Base-by-base conservation (phyloP, 306 rosid genomes). In the Dalbergia cochinchinensis region DNA sequence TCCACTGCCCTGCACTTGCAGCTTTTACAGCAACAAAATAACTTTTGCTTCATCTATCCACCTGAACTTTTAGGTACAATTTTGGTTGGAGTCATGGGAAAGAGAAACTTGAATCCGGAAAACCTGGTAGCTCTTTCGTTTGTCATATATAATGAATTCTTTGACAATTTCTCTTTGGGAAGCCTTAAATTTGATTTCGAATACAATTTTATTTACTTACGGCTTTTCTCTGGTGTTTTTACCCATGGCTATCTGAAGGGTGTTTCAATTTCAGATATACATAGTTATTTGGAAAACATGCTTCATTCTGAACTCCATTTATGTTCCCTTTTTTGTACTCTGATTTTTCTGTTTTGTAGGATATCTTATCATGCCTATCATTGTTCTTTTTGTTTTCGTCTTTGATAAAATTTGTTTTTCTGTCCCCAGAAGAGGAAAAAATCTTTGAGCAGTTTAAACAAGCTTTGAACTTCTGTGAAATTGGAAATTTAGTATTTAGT, bases 51-150 rank as follows among this genome's bases (percentile, higher is more conserved):
- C 63, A 76, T 68, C 80, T 82, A 39, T 60, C 57, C 66, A 33
- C 68, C 81, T 80, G 65, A 71, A 81, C 78, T 77, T 69, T 55
- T 72, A 92, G 99, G 90, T 95, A 95, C 87, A 92, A 93, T 84
- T 89, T 91, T 86, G 99, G 99, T 71, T 95, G 99, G 99, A 95
- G 98, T 84, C 99, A 95, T 82, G 99, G 98, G 80, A 92, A 95
- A 83, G 99, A 95, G 88, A 92, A 84, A 84, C 92, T 95, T 78
- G 99, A 92, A 84, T 92, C 99, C 13, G 99, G 96, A 69, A 95
- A 90, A 87, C 96, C 89, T 73, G 98, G 99, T 95, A 86, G 70
- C 20, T 15, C 37, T 54, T 60, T 74, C 77, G 62, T 37, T 31
- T 73, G 55, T 68, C 61, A 48, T 39, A 64, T 83, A 67, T 66